Percentiles rank a stretch among this genome's conserved stretches.
phyloP scores from a whole-genome alignment of 768 basidiomycete species.

The Pulveroboletus frians region DNA sequence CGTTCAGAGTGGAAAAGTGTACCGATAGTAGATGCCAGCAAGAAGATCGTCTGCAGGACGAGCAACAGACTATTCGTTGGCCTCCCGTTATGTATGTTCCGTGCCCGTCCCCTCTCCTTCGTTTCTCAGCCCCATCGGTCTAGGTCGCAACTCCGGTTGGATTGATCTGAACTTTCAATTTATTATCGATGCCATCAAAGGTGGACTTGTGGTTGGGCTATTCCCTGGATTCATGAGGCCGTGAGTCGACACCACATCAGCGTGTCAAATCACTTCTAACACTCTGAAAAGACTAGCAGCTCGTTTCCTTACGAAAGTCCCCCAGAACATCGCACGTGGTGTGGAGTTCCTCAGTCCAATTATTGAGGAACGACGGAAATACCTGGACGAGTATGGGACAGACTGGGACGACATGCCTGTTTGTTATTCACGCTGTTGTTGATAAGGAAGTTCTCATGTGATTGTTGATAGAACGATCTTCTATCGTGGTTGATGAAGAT shows the following conservation, averaged over 20 bases:
- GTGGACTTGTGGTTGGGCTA: constrained; percentile 16
- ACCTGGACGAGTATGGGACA: not conserved
- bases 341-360: constrained; percentile 23
- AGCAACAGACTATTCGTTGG: constrained; percentile 12
- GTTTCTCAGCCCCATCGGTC: not conserved
- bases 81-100: constrained; percentile 11
- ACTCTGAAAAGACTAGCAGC: constrained; percentile 4
- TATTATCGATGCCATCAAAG: constrained; percentile 10
- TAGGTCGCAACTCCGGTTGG: constrained; percentile 28
- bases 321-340: constrained; percentile 4
- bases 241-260: constrained; percentile 14
- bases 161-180: constrained; percentile 27
- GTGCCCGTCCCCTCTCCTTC: not conserved
- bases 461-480: constrained; percentile 26
- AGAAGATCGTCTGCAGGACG: constrained; percentile 7
- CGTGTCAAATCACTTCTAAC: no score
- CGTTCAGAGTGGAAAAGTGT: constrained; percentile 13
- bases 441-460: no score
- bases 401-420: not conserved
- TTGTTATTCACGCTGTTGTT: no score
- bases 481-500: constrained; percentile 32
- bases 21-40: not conserved
- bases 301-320: not conserved
- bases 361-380: constrained; percentile 12
- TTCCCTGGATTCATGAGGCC: constrained; percentile 33